phyloP scores from a whole-genome alignment of 2,329 filamentous ascomycete genomes.

The Colletotrichum cereale region DNA sequence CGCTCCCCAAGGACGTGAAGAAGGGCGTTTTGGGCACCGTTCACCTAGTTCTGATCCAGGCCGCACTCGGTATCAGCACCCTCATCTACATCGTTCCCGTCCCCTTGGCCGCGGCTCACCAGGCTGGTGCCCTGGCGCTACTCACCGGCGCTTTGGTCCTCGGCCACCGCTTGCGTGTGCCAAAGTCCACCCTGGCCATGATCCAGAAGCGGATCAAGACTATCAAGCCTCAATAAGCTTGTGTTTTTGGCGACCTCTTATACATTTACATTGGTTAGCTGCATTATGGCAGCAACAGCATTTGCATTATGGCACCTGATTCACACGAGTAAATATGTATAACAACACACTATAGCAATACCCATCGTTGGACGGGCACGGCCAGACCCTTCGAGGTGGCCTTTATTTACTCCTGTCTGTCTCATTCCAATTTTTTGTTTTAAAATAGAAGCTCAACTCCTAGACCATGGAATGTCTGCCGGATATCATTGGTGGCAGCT shows the following conservation, averaged over 20 bases:
- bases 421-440: conserved; percentile 5
- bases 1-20: conserved; percentile 72
- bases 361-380: neutral
- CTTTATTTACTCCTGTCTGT: conserved; percentile 7
- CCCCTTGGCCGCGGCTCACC: conserved; percentile 88
- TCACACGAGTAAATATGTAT: conserved; percentile 30
- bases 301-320: conserved; percentile 30
- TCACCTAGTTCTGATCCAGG: conserved; percentile 86
- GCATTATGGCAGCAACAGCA: conserved; percentile 31
- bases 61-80: conserved; percentile 87
- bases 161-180: conserved; percentile 81
- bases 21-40: conserved; percentile 84
- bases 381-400: conserved; percentile 25
- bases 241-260: neutral
- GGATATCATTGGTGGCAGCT: conserved; percentile 29
- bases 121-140: conserved; percentile 88
- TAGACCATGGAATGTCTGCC: conserved; percentile 39
- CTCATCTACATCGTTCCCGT: conserved; percentile 94
- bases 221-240: conserved; percentile 19
- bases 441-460: conserved; percentile 38
- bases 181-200: conserved; percentile 72
- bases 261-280: neutral
- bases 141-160: conserved; percentile 86
- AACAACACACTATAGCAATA: conserved; percentile 32
- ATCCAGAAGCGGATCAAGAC: conserved; percentile 63